Conservation (phyloP, 495 filamentous ascomycete species). For the Neurospora sp. region DNA sequence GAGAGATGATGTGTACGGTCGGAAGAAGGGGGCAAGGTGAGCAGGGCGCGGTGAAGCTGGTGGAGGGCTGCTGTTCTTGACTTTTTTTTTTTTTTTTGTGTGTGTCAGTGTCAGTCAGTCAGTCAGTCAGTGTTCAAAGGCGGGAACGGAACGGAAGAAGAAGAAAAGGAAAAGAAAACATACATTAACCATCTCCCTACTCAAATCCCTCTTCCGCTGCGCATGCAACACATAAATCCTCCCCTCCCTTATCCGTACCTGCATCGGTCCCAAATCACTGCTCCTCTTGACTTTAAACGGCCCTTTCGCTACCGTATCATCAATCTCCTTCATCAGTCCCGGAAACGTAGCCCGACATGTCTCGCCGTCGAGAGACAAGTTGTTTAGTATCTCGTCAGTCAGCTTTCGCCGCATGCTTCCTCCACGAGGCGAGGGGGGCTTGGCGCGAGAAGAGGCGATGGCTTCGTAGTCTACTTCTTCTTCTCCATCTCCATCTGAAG, state of each 20-base stretch:
- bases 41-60: conserved; percentile 40
- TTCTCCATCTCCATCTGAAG: conserved; percentile 7
- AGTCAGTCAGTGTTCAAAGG: not conserved
- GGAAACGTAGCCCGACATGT: conserved; percentile 37
- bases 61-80: conserved; percentile 31
- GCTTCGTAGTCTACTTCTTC: conserved; percentile 14
- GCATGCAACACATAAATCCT: conserved; percentile 35
- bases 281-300: conserved; percentile 31
- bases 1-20: not conserved
- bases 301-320: conserved; percentile 32
- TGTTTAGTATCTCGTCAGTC: conserved; percentile 23
- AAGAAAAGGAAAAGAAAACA: not conserved
- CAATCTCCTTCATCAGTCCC: conserved; percentile 34
- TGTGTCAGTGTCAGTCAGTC: not conserved
- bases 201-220: conserved; percentile 28
- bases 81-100: conserved; percentile 6
- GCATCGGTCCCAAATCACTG: conserved; percentile 27
- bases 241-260: conserved; percentile 34
- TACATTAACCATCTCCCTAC: conserved; percentile 30
- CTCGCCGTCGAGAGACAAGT: conserved; percentile 28
- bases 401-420: not conserved
- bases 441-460: not conserved
- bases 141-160: no score
- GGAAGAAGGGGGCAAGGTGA: conserved; percentile 29
- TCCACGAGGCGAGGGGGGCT: not conserved